Base-by-base conservation (phyloP, 2,329 filamentous ascomycete species). In the Fusarium sp. region DNA sequence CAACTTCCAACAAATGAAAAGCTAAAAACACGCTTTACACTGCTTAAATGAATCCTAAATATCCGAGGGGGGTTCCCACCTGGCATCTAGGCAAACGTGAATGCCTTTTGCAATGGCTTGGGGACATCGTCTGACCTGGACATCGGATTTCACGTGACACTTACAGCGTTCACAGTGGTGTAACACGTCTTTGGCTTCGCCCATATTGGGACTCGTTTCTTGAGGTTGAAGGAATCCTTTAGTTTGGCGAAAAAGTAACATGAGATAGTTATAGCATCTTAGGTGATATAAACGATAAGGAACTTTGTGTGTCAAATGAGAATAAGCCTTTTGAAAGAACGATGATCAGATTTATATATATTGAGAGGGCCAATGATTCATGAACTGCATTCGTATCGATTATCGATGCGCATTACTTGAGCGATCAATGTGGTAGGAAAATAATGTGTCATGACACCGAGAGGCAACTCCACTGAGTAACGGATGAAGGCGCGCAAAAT, bases 331-430 rank as follows among this genome's bases (percentile, higher is more conserved):
- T 21, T 9, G 0, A 15, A 25, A 8, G 18, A 52, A 11, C 15
- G 6, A 19, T 25, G 4, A 18, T 15, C 33, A 3, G 1, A 25
- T 21, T 16, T 52, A 35, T 21, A 16, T 25, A 33, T 11, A 11
- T 3, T 15, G 8, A 21, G n/a, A 35, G 15, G 6, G 18, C 4
- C 12, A 2, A 4, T 13, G 32, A 35, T 4, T 52, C 3, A 1
- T 3, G 3, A 52, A 13, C 2, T 19, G 2, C 5, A 0, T 21
- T 9, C 5, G 0, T 5, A 15, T 35, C 6, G 9, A 2, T 25
- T 15, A 4, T 9, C 16, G 5, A 10, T 25, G 0, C 0, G 16
- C 16, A 1, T 18, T 21, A 6, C 4, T 52, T 1, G 4, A 10
- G 18, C 12, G 9, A 35, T 2, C 4, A 19, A 25, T 25, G 3